A percentile compares a stretch with the other conserved stretches of the same genome.
phyloP scores from a whole-genome alignment of 306 rosid genomes.

The Vigna reflexopilosa region DNA sequence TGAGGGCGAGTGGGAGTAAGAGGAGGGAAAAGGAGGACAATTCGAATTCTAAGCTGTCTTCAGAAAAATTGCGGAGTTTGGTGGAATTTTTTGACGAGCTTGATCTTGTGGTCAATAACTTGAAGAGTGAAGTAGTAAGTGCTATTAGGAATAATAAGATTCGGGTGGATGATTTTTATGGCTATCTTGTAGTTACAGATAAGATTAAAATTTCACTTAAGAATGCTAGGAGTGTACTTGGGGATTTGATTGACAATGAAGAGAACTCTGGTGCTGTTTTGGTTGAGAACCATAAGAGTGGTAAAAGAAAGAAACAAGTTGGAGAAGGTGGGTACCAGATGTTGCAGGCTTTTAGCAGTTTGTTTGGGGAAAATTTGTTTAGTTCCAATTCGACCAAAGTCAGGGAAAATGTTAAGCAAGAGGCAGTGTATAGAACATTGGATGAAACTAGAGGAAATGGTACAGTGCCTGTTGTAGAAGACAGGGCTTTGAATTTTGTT shows the following conservation, averaged over 20 bases:
- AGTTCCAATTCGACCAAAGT: slow-evolving; percentile 57
- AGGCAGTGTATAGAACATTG: slow-evolving; percentile 41
- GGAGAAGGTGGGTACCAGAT: slow-evolving; percentile 65
- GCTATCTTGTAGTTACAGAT: slow-evolving; percentile 59
- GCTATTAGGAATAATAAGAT: slow-evolving; percentile 66
- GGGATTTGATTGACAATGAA: slow-evolving; percentile 53
- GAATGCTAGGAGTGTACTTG: slow-evolving; percentile 58
- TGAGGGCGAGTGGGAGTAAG: slow-evolving; percentile 56
- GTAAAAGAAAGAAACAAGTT: slow-evolving; percentile 67
- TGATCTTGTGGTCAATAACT: slow-evolving; percentile 52
- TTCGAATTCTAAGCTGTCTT: slow-evolving; percentile 42
- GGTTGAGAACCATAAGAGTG: slow-evolving; percentile 59
- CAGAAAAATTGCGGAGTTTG: slow-evolving; percentile 64
- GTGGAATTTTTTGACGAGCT: slow-evolving; percentile 62
- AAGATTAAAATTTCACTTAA: slow-evolving; percentile 51
- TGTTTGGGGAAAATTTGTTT: slow-evolving; percentile 63
- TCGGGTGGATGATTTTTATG: slow-evolving; percentile 65
- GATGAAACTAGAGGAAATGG: slow-evolving; percentile 51
- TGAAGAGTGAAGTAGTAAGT: slow-evolving; percentile 63
- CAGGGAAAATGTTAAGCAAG: slow-evolving; percentile 55
- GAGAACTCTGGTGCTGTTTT: slow-evolving; percentile 52
- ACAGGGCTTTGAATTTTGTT: slow-evolving; percentile 43
- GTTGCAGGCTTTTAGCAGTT: slow-evolving; percentile 62
- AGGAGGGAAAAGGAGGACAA: slow-evolving; percentile 62
- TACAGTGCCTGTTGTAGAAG: slow-evolving; percentile 44